Percentiles rank a stretch among this genome's conserved stretches.
Conservation (phyloP, 75 land plant species). For the Pinus albicaulis region DNA sequence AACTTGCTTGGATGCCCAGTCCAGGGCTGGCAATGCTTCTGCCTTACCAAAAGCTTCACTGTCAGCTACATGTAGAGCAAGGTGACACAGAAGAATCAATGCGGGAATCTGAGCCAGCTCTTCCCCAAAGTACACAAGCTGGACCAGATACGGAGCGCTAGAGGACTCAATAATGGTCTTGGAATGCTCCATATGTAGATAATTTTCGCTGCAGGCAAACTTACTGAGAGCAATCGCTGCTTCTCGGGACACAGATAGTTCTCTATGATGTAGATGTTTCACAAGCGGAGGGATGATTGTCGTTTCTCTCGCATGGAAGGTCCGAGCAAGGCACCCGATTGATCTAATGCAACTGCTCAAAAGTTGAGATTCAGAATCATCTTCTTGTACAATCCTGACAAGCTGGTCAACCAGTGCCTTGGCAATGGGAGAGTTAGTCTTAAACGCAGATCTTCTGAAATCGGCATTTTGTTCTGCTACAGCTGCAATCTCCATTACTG, state of each 20-base stretch:
- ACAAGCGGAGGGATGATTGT: constrained; percentile 46
- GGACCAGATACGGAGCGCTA: constrained; percentile 34
- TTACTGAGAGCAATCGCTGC: constrained; percentile 66
- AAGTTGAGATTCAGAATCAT: constrained; percentile 34
- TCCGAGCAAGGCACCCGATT: constrained; percentile 65
- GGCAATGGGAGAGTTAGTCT: constrained; percentile 71
- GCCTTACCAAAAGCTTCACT: constrained; percentile 55
- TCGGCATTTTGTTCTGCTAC: constrained; percentile 69
- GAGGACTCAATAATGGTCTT: constrained; percentile 54
- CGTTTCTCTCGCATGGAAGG: constrained; percentile 63
- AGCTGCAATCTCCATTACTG: constrained; percentile 77
- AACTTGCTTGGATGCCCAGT: constrained; percentile 47
- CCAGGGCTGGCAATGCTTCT: constrained; percentile 46
- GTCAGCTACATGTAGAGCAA: constrained; percentile 53
- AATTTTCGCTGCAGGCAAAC: constrained; percentile 65
- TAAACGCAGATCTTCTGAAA: constrained; percentile 68
- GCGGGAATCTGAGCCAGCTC: constrained; percentile 38
- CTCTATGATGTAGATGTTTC: constrained; percentile 42
- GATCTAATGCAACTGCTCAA: constrained; percentile 55
- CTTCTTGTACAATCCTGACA: constrained; percentile 42
- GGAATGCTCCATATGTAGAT: constrained; percentile 49
- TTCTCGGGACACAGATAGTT: constrained; percentile 40
- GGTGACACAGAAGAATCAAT: constrained; percentile 54
- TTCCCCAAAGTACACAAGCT: constrained; percentile 46
- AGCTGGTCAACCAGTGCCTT: constrained; percentile 80